Percentiles rank a stretch among this genome's conserved stretches.
Evolutionary conservation across 1,139 yeast genomes (phyloP).

Genomic region (Barnettozyma hawaiiensis): DNA sequence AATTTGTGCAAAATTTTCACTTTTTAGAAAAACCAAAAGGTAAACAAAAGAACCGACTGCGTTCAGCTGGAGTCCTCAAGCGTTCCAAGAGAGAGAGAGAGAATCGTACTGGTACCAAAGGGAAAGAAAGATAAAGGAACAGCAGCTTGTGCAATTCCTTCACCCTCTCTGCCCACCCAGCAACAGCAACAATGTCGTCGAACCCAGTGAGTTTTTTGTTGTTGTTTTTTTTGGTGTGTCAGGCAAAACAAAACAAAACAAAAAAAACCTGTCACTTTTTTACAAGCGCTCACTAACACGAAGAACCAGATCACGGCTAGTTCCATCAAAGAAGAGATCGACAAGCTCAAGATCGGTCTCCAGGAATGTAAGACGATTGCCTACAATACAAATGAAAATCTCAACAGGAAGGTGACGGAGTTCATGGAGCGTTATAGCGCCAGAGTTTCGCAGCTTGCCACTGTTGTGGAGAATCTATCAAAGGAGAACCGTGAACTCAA

Average conservation of each 20-base stretch:
- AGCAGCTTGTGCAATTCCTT: too few relatives aligned
- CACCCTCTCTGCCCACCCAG: too few relatives aligned
- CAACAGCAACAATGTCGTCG: neutral
- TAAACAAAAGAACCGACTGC: slow-evolving; percentile 2
- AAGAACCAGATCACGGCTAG: slow-evolving; percentile 2
- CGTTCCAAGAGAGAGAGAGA: neutral
- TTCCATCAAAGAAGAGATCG: slow-evolving; percentile 22
- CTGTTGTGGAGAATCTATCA: slow-evolving; percentile 21
- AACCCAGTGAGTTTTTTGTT: slow-evolving; percentile 1
- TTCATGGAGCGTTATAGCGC: slow-evolving; percentile 21
- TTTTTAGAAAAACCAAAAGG: neutral
- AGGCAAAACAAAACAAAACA: too few relatives aligned
- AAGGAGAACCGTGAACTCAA: slow-evolving; percentile 26
- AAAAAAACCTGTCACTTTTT: neutral
- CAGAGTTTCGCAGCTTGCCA: slow-evolving; percentile 18
- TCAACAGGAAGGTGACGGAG: slow-evolving; percentile 21
- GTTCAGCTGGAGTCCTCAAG: neutral
- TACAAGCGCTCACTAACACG: slow-evolving; percentile 1
- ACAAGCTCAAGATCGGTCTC: slow-evolving; percentile 19
- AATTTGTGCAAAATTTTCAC: slow-evolving; percentile 3
- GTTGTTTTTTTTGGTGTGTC: too few relatives aligned
- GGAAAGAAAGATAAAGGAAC: too few relatives aligned
- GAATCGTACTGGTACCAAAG: neutral
- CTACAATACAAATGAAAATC: slow-evolving; percentile 16
- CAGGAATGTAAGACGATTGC: slow-evolving; percentile 19